phyloP scores from a whole-genome alignment of 2,329 filamentous ascomycete genomes.

The Fusarium cicatricum region DNA sequence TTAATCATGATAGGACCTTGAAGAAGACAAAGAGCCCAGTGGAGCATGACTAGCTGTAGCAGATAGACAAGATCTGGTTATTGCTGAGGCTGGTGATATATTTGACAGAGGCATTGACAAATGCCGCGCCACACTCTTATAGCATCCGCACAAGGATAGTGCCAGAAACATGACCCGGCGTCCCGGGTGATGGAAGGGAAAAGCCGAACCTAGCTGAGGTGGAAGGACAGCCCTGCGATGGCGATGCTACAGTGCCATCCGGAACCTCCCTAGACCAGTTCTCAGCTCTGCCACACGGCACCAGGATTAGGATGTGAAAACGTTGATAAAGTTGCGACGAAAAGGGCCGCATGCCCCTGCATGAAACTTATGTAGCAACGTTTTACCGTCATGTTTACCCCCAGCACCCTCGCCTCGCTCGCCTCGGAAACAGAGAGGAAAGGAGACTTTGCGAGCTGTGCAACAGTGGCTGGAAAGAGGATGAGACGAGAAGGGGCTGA shows the following conservation, averaged over 20 bases:
- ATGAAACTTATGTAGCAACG: constrained; percentile 28
- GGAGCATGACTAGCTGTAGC: background rate
- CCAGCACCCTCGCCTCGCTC: too few relatives aligned
- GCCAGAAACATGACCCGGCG: constrained; percentile 12
- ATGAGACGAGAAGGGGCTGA: background rate
- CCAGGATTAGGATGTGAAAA: background rate
- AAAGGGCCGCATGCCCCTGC: constrained; percentile 29
- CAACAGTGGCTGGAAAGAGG: constrained; percentile 20
- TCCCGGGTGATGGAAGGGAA: constrained; percentile 4
- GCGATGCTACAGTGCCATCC: constrained; percentile 15
- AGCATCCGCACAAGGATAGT: constrained; percentile 5
- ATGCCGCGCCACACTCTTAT: background rate
- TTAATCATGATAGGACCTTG: background rate
- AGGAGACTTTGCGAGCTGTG: constrained; percentile 22
- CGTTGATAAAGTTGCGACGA: constrained; percentile 17
- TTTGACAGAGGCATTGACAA: background rate
- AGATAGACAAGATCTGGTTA: constrained; percentile 9
- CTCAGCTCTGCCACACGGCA: background rate
- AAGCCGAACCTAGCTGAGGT: constrained; percentile 19
- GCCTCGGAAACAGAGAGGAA: background rate
- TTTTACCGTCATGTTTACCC: background rate
- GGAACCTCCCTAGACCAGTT: background rate
- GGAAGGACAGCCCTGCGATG: constrained; percentile 11
- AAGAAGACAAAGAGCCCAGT: background rate
- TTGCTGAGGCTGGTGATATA: constrained; percentile 3